These are phyloP conservation scores for Leptographium lundbergii DNA, from an alignment of 2,329 filamentous ascomycete species.

Conservation along the genomic window DNA sequence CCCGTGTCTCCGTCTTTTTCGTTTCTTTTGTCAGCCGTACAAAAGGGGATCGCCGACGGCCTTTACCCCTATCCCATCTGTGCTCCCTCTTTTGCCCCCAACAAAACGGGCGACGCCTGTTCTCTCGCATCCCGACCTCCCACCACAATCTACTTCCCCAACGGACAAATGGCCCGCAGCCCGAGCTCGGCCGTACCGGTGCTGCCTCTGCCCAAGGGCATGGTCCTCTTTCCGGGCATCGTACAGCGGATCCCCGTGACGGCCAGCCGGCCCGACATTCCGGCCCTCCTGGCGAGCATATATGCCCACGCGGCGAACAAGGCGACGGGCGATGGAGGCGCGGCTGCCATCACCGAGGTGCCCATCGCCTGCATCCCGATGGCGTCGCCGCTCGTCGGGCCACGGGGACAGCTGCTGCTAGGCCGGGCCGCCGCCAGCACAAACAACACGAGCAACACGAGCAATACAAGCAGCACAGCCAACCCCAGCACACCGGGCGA, in stretches of 20 bases:
- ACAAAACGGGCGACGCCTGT: no score
- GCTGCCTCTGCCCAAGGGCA: slow-evolving; percentile 68
- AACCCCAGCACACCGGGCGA: slow-evolving; percentile 29
- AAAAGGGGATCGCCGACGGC: no score
- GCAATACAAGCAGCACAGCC: background rate
- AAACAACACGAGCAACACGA: background rate
- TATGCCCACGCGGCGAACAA: slow-evolving; percentile 55
- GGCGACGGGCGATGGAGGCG: slow-evolving; percentile 38
- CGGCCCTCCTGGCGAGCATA: slow-evolving; percentile 73
- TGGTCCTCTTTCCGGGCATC: slow-evolving; percentile 75
- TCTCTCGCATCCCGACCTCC: no score
- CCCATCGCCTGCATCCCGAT: slow-evolving; percentile 82
- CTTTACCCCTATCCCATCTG: no score
- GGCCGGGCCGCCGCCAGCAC: slow-evolving; percentile 43
- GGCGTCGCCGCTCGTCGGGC: slow-evolving; percentile 59
- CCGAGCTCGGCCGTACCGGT: slow-evolving; percentile 50
- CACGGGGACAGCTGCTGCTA: slow-evolving; percentile 64
- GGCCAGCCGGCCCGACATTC: slow-evolving; percentile 70
- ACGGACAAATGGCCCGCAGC: slow-evolving; percentile 18
- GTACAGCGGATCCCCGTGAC: slow-evolving; percentile 75
- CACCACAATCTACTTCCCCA: no score
- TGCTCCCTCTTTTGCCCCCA: no score
- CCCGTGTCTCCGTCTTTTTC: no score
- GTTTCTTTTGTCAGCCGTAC: no score
- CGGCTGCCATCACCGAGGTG: slow-evolving; percentile 51